phyloP scores from a whole-genome alignment of 208 protist genomes.

The Wallacemonas sp. region DNA sequence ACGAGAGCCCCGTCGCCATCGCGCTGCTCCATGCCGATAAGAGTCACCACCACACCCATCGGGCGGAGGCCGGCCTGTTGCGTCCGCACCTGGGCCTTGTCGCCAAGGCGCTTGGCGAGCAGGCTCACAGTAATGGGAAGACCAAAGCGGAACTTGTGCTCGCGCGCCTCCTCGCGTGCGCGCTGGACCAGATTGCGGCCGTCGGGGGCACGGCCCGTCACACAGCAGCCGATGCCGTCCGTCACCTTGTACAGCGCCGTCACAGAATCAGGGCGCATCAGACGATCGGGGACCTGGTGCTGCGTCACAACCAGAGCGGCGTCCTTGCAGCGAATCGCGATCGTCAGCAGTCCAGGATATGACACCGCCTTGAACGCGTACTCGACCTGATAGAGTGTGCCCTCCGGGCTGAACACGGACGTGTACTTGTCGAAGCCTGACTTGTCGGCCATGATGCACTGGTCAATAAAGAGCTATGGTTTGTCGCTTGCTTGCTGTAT shows the following conservation, averaged over 20 bases:
- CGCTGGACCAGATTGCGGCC: constrained; percentile 91
- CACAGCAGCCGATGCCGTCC: constrained; percentile 93
- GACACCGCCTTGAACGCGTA: constrained; percentile 99
- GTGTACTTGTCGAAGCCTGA: constrained; percentile 98
- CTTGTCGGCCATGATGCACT: constrained; percentile 54
- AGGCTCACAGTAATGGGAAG: constrained; percentile 95
- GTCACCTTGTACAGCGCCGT: constrained; percentile 96
- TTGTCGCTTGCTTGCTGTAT: too few relatives aligned
- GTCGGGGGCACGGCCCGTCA: constrained; percentile 95
- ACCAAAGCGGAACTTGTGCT: constrained; percentile 96
- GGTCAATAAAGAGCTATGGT: neutral
- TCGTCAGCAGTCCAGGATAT: constrained; percentile 94
- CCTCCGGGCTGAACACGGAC: constrained; percentile 99
- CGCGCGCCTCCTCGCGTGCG: constrained; percentile 94
- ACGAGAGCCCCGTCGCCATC: constrained; percentile 68
- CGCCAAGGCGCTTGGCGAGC: constrained; percentile 96
- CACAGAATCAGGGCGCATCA: constrained; percentile 96
- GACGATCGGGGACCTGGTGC: constrained; percentile 97
- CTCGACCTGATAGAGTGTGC: constrained; percentile 98
- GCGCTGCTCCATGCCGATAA: constrained; percentile 94
- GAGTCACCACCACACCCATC: constrained; percentile 92
- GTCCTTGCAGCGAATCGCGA: constrained; percentile 96
- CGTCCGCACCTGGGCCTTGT: constrained; percentile 97
- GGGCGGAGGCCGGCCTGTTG: constrained; percentile 96
- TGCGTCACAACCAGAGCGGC: constrained; percentile 95